Percentiles rank a stretch among this genome's conserved stretches.
Evolutionary conservation across 345 rosid genomes (phyloP).

Genomic region (Pelargonium nanum): DNA sequence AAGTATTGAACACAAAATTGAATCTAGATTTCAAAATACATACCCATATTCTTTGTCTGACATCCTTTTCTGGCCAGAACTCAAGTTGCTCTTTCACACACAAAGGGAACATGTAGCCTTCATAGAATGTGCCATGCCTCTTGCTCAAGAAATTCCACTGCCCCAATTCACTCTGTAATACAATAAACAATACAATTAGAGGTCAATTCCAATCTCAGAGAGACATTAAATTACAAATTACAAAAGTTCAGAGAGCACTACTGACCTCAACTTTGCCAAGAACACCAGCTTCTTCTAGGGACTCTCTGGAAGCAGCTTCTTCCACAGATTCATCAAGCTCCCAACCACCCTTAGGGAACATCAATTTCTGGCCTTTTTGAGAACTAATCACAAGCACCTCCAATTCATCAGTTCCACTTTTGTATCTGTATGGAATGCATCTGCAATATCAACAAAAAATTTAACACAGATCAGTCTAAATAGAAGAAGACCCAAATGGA

Average conservation of each 20-base stretch:
- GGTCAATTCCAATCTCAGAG: not conserved
- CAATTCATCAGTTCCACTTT: constrained; percentile 27
- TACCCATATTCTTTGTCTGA: constrained; percentile 68
- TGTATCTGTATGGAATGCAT: constrained; percentile 68
- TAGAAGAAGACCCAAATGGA: not conserved
- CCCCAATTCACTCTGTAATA: constrained; percentile 53
- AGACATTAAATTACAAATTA: not conserved
- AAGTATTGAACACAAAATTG: not conserved
- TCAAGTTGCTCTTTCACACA: constrained; percentile 64
- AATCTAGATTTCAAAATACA: constrained; percentile 3
- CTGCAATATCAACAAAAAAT: constrained; percentile 21
- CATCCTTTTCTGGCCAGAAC: constrained; percentile 66
- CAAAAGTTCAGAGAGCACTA: not conserved
- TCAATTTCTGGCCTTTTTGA: constrained; percentile 62
- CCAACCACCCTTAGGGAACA: constrained; percentile 99
- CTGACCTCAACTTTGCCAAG: constrained; percentile 62
- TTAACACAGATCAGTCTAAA: not conserved
- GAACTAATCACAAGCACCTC: constrained; percentile 73
- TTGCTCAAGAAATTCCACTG: constrained; percentile 78
- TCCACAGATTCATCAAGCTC: constrained; percentile 76
- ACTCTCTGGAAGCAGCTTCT: constrained; percentile 73
- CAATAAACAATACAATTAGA: not conserved
- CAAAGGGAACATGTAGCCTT: constrained; percentile 90
- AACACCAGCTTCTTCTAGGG: constrained; percentile 84
- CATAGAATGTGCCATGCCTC: constrained; percentile 61